Conservation (phyloP, 2,329 filamentous ascomycete genomes). For the Scedosporium boydii region DNA sequence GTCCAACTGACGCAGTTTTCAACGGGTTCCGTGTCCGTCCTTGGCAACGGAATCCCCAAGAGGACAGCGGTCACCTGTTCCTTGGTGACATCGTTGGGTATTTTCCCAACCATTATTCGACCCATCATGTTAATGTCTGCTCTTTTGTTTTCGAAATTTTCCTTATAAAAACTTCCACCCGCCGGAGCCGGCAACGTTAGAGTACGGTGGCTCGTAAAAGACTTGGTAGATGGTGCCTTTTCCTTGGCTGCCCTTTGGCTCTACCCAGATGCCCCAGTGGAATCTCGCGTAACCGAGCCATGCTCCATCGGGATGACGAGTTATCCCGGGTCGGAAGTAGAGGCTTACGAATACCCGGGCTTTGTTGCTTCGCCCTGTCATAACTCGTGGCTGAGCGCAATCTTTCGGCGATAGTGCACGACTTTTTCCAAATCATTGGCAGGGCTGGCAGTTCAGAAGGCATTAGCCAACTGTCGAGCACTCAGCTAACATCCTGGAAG, state of each 20-base stretch:
- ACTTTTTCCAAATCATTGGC: too few relatives aligned
- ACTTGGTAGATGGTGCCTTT: background rate
- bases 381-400: too few relatives aligned
- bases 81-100: background rate
- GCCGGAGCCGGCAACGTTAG: background rate
- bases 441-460: too few relatives aligned
- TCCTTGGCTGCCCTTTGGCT: background rate
- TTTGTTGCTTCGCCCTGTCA: background rate
- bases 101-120: background rate
- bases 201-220: background rate
- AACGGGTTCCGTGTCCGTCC: background rate
- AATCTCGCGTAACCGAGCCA: background rate
- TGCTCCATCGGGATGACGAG: background rate
- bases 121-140: background rate
- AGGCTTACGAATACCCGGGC: background rate
- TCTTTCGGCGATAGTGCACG: too few relatives aligned
- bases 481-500: too few relatives aligned
- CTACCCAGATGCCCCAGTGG: background rate
- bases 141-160: background rate
- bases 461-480: too few relatives aligned
- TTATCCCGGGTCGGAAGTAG: background rate
- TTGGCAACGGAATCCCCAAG: background rate
- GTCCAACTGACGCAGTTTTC: constrained; percentile 1
- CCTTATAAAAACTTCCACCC: background rate
- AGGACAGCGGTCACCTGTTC: background rate